These are phyloP conservation scores for Collybia mongolica DNA, from an alignment of 768 basidiomycete species.

Conservation along the genomic window DNA sequence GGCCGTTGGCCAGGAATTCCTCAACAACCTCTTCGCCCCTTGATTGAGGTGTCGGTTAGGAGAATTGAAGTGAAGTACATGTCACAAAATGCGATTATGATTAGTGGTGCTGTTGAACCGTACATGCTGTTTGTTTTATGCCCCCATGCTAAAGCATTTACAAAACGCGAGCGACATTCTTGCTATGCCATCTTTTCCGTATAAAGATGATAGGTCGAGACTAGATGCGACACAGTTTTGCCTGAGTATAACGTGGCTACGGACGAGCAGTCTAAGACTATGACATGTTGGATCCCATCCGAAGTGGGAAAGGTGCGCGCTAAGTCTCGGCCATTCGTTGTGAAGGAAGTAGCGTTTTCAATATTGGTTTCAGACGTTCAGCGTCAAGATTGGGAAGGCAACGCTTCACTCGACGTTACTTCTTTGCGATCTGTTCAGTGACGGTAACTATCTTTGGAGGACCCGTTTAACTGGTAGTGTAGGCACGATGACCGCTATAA, in stretches of 20 bases:
- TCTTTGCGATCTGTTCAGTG: not conserved
- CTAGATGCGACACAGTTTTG: not conserved
- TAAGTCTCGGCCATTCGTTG: not conserved
- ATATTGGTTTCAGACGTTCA: not conserved
- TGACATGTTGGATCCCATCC: constrained; percentile 11
- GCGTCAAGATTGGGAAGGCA: not conserved
- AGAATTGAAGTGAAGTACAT: not conserved
- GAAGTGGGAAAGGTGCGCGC: constrained; percentile 8
- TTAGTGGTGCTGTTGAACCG: too few relatives aligned
- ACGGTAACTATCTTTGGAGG: not conserved
- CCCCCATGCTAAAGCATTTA: too few relatives aligned
- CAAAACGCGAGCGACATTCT: too few relatives aligned
- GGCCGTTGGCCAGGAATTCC: constrained; percentile 80
- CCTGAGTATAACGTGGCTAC: not conserved
- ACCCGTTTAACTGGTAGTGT: not conserved
- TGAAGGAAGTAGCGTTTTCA: not conserved
- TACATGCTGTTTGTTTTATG: too few relatives aligned
- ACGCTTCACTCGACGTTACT: not conserved
- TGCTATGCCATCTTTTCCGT: too few relatives aligned
- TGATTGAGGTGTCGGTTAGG: constrained; percentile 35
- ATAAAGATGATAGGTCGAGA: too few relatives aligned
- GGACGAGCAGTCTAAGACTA: not conserved
- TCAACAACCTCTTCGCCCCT: constrained; percentile 81
- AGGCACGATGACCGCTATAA: not conserved
- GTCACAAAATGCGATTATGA: too few relatives aligned